Percentiles rank a stretch among this genome's conserved stretches.
Evolutionary conservation across 2,329 filamentous ascomycete genomes (phyloP).

Genomic region (Xylaria multiplex): DNA sequence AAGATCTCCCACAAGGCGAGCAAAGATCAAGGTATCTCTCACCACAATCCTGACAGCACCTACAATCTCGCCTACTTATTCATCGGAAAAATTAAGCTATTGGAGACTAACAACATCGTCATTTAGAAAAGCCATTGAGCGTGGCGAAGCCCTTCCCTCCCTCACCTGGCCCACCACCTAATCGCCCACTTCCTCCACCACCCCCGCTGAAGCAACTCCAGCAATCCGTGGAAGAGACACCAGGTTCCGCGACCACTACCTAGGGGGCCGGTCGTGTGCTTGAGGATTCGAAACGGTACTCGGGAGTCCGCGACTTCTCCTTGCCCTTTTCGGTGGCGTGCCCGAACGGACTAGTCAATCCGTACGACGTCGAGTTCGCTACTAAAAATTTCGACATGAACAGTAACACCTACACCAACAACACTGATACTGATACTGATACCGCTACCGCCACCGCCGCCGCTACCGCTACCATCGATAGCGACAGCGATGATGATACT

Average conservation of each 20-base stretch:
- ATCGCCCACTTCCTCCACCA: constrained; percentile 20
- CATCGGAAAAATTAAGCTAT: not conserved
- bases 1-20: not conserved
- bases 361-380: not conserved
- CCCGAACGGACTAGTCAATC: constrained; percentile 10
- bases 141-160: not conserved
- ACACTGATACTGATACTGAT: not conserved
- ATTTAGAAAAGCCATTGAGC: constrained; percentile 7
- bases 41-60: not conserved
- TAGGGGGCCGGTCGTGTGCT: constrained; percentile 18
- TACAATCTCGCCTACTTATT: not conserved
- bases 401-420: not conserved
- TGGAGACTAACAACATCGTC: not conserved
- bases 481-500: not conserved
- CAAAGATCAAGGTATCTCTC: constrained; percentile 12
- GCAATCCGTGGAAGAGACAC: not conserved
- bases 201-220: not conserved
- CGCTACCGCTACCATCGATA: not conserved
- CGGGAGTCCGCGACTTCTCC: constrained; percentile 26
- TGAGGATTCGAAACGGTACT: constrained; percentile 2
- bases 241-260: not conserved
- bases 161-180: constrained; percentile 16
- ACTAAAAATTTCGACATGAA: not conserved
- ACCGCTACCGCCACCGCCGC: not conserved
- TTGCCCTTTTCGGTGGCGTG: not conserved